These are phyloP conservation scores for Lasiodiplodia theobromae DNA, from an alignment of 2,329 filamentous ascomycete genomes.

Conservation along the genomic window DNA sequence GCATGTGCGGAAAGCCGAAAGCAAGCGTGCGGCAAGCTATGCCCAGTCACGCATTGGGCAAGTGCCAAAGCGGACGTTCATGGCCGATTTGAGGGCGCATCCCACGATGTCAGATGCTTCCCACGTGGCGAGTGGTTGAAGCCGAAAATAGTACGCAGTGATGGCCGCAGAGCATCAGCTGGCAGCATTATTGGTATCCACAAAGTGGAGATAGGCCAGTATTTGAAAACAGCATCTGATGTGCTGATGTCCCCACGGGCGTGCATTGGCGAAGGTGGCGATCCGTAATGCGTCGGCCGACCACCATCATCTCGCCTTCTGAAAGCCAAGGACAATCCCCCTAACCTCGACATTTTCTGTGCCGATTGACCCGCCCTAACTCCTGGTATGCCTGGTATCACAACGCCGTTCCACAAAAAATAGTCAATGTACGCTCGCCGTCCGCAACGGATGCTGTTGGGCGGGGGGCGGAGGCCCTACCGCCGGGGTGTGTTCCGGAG, in stretches of 20 bases:
- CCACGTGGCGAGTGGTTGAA: background rate
- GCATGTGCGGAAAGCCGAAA: background rate
- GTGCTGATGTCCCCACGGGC: slow-evolving; percentile 9
- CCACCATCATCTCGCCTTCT: slow-evolving; percentile 26
- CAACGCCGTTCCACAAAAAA: background rate
- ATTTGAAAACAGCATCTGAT: background rate
- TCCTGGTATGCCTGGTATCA: slow-evolving; percentile 10
- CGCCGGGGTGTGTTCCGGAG: slow-evolving; percentile 36
- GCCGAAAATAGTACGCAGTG: background rate
- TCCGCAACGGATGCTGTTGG: too few relatives aligned
- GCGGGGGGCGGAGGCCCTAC: background rate
- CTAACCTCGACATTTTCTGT: background rate
- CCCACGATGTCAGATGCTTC: background rate
- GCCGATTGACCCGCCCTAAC: slow-evolving; percentile 14
- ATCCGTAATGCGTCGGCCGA: slow-evolving; percentile 8
- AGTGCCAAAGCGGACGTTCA: background rate
- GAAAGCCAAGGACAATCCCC: slow-evolving; percentile 25
- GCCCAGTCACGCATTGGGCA: background rate
- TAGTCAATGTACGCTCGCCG: background rate
- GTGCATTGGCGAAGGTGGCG: slow-evolving; percentile 7
- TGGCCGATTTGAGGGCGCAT: background rate
- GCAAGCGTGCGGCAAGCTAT: background rate
- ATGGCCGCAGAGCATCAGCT: background rate
- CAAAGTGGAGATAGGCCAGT: background rate
- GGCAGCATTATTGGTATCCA: slow-evolving; percentile 11